A percentile compares a stretch with the other conserved stretches of the same genome.
Evolutionary conservation across 257 asterid genomes (phyloP).

Genomic region (Buddleja alternifolia): DNA sequence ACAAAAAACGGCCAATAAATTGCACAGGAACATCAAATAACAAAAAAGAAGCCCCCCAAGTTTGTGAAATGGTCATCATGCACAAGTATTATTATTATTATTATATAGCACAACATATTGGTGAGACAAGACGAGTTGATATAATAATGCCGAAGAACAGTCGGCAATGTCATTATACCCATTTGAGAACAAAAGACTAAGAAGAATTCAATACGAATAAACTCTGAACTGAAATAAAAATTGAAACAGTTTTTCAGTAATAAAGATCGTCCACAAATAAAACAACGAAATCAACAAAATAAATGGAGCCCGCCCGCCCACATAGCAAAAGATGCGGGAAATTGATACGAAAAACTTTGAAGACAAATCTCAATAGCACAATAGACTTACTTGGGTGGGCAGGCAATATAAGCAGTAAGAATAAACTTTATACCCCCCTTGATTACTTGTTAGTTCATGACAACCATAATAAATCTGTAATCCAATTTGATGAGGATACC

Average conservation of each 20-base stretch:
- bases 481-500: too few relatives aligned
- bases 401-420: not conserved
- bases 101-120: not conserved
- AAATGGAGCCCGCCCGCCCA: not conserved
- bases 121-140: not conserved
- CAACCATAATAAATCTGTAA: conserved; percentile 11
- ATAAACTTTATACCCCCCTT: not conserved
- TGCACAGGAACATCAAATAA: conserved; percentile 11
- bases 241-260: not conserved
- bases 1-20: conserved; percentile 22
- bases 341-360: not conserved
- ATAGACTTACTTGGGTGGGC: too few relatives aligned
- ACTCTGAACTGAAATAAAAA: too few relatives aligned
- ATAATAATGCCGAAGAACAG: conserved; percentile 18
- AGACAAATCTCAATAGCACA: conserved; percentile 7
- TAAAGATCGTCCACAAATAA: not conserved
- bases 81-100: not conserved
- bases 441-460: not conserved
- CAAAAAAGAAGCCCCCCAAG: conserved; percentile 1
- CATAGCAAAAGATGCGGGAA: not conserved
- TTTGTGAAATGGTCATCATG: not conserved
- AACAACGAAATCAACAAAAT: not conserved
- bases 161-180: not conserved
- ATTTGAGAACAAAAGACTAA: not conserved
- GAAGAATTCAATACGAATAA: not conserved